Conservation (phyloP, 768 basidiomycete genomes). For the Cystobasidium tubakii region DNA sequence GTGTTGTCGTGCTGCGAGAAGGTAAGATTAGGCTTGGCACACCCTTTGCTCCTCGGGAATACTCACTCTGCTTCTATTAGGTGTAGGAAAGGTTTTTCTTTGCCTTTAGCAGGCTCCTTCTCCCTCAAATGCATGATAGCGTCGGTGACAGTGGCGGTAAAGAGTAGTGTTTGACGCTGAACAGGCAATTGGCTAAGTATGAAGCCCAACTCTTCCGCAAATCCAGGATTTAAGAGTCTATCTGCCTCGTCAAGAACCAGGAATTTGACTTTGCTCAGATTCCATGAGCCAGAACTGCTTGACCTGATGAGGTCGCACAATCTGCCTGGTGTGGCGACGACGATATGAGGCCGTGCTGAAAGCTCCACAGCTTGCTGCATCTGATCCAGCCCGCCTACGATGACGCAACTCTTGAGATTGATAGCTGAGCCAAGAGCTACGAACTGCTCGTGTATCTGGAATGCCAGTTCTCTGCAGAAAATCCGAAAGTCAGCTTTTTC, state of each 20-base stretch:
- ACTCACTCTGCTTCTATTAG: conserved; percentile 67
- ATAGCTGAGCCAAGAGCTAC: conserved; percentile 76
- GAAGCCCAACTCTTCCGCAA: conserved; percentile 73
- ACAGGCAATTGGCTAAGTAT: conserved; percentile 70
- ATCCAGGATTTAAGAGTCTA: conserved; percentile 78
- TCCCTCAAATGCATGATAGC: conserved; percentile 72
- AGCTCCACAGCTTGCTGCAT: conserved; percentile 86
- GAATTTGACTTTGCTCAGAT: conserved; percentile 73
- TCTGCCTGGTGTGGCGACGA: conserved; percentile 91
- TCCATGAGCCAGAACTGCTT: conserved; percentile 68
- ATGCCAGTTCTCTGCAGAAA: conserved; percentile 76
- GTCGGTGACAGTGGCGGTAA: conserved; percentile 88
- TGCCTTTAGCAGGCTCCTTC: conserved; percentile 70
- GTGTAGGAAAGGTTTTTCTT: conserved; percentile 79
- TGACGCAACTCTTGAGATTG: conserved; percentile 73
- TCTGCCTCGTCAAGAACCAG: conserved; percentile 97
- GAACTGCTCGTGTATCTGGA: conserved; percentile 96
- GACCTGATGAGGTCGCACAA: conserved; percentile 84
- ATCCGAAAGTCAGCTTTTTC: background rate
- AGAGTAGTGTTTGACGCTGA: conserved; percentile 86
- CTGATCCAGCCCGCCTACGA: conserved; percentile 99
- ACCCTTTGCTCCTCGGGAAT: background rate
- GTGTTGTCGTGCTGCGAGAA: conserved; percentile 64
- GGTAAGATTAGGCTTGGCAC: conserved; percentile 25
- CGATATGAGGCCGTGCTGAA: conserved; percentile 75